Percentiles rank a stretch among this genome's conserved stretches.
phyloP scores from a whole-genome alignment of 192 early-diverging fungal species.

The Helicostylum pulchrum region DNA sequence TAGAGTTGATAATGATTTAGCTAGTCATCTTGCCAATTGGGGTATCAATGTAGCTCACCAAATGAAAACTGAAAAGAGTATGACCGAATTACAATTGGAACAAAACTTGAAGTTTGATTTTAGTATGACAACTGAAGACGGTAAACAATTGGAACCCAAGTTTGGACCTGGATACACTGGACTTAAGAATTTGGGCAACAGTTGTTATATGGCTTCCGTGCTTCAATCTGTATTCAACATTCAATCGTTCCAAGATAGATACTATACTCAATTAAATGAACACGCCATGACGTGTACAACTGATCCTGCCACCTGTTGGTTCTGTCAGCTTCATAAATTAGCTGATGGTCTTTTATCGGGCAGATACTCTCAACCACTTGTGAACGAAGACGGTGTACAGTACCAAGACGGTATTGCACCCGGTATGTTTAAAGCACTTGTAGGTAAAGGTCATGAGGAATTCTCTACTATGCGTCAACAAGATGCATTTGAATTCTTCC shows the following conservation, averaged over 20 bases:
- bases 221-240: slow-evolving; percentile 87
- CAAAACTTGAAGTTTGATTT: slow-evolving; percentile 97
- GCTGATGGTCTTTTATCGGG: slow-evolving; percentile 89
- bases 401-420: slow-evolving; percentile 85
- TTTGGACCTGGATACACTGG: slow-evolving; percentile 93
- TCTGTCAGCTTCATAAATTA: slow-evolving; percentile 91
- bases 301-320: slow-evolving; percentile 71
- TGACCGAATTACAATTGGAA: slow-evolving; percentile 93
- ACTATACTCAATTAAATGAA: slow-evolving; percentile 30
- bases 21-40: slow-evolving; percentile 75
- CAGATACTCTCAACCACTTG: slow-evolving; percentile 65
- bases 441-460: slow-evolving; percentile 89
- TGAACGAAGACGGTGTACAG: slow-evolving; percentile 37
- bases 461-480: slow-evolving; percentile 98
- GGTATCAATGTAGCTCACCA: slow-evolving; percentile 84
- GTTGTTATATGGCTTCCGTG: slow-evolving; percentile 97
- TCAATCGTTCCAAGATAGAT: slow-evolving; percentile 68
- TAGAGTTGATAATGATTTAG: slow-evolving; percentile 73
- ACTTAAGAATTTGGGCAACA: slow-evolving; percentile 93
- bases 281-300: slow-evolving; percentile 51
- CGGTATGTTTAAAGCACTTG: slow-evolving; percentile 84
- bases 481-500: slow-evolving; percentile 95
- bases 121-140: slow-evolving; percentile 96
- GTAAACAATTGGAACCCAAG: slow-evolving; percentile 73
- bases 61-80: slow-evolving; percentile 88